Base-by-base conservation (phyloP, 2,329 filamentous ascomycete species). In the Monosporascus sp. region DNA sequence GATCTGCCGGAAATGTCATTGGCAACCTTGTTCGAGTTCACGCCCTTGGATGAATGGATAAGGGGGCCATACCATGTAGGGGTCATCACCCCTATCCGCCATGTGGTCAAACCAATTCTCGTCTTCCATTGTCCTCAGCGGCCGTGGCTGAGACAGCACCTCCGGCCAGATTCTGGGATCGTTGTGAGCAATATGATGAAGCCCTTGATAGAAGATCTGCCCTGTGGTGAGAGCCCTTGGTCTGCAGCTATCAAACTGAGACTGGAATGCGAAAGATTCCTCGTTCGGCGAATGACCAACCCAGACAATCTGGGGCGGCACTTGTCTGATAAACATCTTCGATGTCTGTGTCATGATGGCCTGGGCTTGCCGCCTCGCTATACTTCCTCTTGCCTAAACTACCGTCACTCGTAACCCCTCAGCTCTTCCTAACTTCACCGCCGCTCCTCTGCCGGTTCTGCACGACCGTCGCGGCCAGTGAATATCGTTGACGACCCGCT, bases 401-500 rank as follows among this genome's bases (percentile, higher is more conserved):
- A 53, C 54, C 24, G 22, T 27, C 37, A 54, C 50, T 47, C 51
- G 43, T 52, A 43, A 47, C 14, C 40, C 31, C 53, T 55, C 54
- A 55, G 52, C 55, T 53, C 45, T 51, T 57, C 51, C 53, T 49
- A 52, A 52, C 37, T 58, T 65, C 64, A 66, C 64, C 63, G 65
- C 64, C 57, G 60, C 58, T 63, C 43, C 22, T 62, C 58, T 62
- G 37, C 54, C 56, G 52, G 58, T 48, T 51, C 55, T 59, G 51
- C 61, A 57, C 55, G 52, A 56, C 49, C 56, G 50, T 50, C 54
- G 58, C 45, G 56, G 48, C 55, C 48, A 59, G 57, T 54, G 52
- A 49, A 60, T 57, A 55, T 53, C 52, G 60, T 65, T 56, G 59
- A 59, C 49, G 58, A 58, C 62, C 63, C 60, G 61, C 62, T 58